phyloP scores from a whole-genome alignment of 352 stramenopile genomes.

The Globisporangium irregulare region DNA sequence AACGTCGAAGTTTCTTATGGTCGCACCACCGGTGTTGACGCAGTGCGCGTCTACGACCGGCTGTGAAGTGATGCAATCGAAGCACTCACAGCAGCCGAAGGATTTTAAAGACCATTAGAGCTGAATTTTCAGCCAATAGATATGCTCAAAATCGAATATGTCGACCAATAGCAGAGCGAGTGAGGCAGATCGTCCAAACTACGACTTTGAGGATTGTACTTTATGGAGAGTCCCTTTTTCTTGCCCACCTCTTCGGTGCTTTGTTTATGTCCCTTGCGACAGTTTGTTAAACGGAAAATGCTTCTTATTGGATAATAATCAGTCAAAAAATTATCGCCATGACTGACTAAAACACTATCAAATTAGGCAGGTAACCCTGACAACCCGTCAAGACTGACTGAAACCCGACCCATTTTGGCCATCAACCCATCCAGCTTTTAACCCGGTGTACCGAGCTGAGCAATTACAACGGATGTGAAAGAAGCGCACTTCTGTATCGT shows the following conservation, averaged over 20 bases:
- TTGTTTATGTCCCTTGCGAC: not conserved
- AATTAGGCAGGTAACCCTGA: too few relatives aligned
- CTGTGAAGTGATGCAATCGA: not conserved
- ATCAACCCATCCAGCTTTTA: too few relatives aligned
- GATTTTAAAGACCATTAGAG: not conserved
- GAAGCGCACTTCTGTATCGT: not conserved
- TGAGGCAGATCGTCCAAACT: not conserved
- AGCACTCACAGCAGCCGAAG: not conserved
- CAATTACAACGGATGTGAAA: too few relatives aligned
- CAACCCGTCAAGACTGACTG: too few relatives aligned
- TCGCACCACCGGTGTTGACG: slow-evolving; percentile 1
- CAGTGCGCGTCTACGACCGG: not conserved
- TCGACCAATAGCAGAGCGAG: not conserved
- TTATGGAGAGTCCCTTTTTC: not conserved
- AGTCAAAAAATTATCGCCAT: not conserved
- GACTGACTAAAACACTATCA: not conserved
- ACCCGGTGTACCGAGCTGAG: too few relatives aligned
- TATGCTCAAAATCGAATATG: not conserved
- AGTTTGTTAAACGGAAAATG: not conserved
- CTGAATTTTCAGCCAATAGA: not conserved
- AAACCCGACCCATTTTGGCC: not conserved
- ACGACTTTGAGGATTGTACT: not conserved
- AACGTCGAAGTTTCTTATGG: slow-evolving; percentile 10
- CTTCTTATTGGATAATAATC: not conserved
- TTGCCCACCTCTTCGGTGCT: not conserved